These are phyloP conservation scores for Alternaria sp. DNA, from an alignment of 2,329 filamentous ascomycete genomes.

Conservation along the genomic window DNA sequence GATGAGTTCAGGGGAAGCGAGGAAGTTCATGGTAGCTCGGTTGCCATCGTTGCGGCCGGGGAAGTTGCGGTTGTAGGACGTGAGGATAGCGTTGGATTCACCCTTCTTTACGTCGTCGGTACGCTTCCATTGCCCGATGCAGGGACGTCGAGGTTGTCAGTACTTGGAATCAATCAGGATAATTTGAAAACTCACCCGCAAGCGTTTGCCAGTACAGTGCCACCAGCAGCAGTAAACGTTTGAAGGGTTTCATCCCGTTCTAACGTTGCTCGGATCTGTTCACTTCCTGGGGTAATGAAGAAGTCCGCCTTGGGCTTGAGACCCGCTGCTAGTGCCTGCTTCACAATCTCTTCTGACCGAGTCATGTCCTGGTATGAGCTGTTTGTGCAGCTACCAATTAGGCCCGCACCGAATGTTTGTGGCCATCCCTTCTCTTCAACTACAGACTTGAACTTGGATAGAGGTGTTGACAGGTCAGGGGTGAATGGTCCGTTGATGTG, in stretches of 20 bases:
- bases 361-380: conserved; percentile 99
- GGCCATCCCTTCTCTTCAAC: conserved; percentile 90
- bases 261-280: conserved; percentile 94
- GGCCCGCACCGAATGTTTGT: conserved; percentile 83
- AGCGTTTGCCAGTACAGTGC: conserved; percentile 89
- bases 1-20: conserved; percentile 94
- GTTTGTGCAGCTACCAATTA: conserved; percentile 99
- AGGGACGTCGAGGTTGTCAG: conserved; percentile 61
- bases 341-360: conserved; percentile 87
- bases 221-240: conserved; percentile 85
- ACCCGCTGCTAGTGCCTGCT: conserved; percentile 87
- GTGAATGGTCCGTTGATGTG: conserved; percentile 98
- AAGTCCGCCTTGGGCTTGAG: conserved; percentile 89
- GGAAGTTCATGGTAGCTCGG: conserved; percentile 96
- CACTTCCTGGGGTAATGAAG: conserved; percentile 94
- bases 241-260: conserved; percentile 86
- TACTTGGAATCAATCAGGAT: not conserved
- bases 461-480: conserved; percentile 88
- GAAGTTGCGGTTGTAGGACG: conserved; percentile 99
- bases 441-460: conserved; percentile 86
- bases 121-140: conserved; percentile 90
- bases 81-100: conserved; percentile 90
- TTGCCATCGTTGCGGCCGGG: conserved; percentile 97
- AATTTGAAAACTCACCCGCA: conserved; percentile 60
- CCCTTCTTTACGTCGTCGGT: conserved; percentile 86